Evolutionary conservation across 139 green algal species (phyloP).

Genomic region (Picochlorum sp.): DNA sequence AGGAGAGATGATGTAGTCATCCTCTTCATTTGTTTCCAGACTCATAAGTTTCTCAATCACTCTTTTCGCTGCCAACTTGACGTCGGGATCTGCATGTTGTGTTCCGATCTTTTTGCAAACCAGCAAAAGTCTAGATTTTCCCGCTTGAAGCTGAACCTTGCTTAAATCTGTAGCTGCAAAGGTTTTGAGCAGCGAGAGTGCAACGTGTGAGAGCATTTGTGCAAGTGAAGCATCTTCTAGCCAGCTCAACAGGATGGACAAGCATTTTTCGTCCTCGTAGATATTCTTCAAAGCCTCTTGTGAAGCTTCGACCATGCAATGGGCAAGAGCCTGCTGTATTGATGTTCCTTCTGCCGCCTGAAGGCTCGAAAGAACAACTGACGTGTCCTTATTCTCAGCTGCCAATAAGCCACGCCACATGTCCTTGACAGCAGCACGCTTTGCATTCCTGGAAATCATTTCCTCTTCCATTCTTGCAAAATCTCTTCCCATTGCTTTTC

Average conservation of each 20-base stretch:
- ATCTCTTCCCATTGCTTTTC: slow-evolving; percentile 12
- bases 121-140: background rate
- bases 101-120: background rate
- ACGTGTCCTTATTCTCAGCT: slow-evolving; percentile 13
- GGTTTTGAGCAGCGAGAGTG: slow-evolving; percentile 13
- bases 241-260: slow-evolving; percentile 14
- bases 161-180: background rate
- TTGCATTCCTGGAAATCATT: slow-evolving; percentile 1
- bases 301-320: background rate
- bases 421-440: slow-evolving; percentile 16
- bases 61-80: slow-evolving; percentile 15
- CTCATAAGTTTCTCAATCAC: slow-evolving; percentile 5
- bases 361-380: slow-evolving; percentile 12
- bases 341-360: background rate
- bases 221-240: slow-evolving; percentile 10
- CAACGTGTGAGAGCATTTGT: background rate
- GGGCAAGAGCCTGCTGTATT: background rate
- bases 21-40: background rate
- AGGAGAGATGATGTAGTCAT: background rate
- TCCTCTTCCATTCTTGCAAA: slow-evolving; percentile 11
- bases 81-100: slow-evolving; percentile 15
- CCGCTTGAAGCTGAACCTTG: background rate
- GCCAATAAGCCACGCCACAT: slow-evolving; percentile 20
- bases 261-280: slow-evolving; percentile 1
- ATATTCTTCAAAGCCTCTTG: background rate